Base-by-base conservation (phyloP, 2,329 filamentous ascomycete genomes). In the Calonectria hongkongensis region DNA sequence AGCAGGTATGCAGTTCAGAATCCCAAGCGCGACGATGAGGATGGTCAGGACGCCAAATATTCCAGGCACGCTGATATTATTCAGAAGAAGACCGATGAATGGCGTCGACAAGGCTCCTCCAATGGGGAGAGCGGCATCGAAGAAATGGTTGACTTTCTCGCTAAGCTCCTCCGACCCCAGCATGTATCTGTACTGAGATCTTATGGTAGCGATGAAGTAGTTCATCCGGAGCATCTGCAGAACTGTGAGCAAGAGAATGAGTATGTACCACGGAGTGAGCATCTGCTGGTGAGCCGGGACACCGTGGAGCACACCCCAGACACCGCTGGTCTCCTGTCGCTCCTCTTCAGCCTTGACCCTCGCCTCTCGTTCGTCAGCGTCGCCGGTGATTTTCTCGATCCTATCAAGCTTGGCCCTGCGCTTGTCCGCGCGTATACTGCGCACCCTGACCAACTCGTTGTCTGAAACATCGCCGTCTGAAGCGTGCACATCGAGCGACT, bases 261-360 rank as follows among this genome's bases (percentile, higher is more conserved):
- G 87, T 15, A 92, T 84, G 82, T 94, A 95, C 92, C 93, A 95
- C 0, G 90, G 90, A 1, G 91, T 91, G 39, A 84, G 83, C 82
- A 95, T 93, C 82, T 95, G 94, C 71, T 89, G 82, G 6, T 88
- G 81, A 0, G 92, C 92, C 1, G 92, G 88, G 60, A 88, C 85
- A 7, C 92, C 92, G 77, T 95, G 94, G 58, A 95, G 85, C 2
- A 91, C 91, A 12, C 94, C 94, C 92, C 93, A 95, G 9, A 95
- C 91, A 3, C 92, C 92, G 8, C 89, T 92, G 0, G 85, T 85
- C 45, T 87, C 84, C 36, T 92, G 90, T 66, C 91, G 90, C 72
- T 88, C 88, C 74, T 92, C 90, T 73, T 92, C 89, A 33, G 85
- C 81, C 60, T 88, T 86, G 16, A 87, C 86, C 18, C 92, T 89